phyloP scores from a whole-genome alignment of 2,329 filamentous ascomycete genomes.

The Trichoderma endophyticum region DNA sequence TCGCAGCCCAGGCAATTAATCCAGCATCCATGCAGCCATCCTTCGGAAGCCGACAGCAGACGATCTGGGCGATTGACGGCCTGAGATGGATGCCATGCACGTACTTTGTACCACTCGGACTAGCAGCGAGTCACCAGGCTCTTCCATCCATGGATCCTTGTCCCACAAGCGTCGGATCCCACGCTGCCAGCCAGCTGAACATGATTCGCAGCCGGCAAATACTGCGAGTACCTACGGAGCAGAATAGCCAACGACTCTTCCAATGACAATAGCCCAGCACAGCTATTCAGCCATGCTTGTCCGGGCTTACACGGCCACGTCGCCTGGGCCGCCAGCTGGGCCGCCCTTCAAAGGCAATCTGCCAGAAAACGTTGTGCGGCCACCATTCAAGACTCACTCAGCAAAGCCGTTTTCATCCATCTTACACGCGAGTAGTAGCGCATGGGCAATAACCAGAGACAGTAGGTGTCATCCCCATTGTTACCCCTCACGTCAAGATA shows the following conservation, averaged over 20 bases:
- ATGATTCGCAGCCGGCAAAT: neutral
- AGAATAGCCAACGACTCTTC: neutral
- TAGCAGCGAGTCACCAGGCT: neutral
- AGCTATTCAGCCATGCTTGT: neutral
- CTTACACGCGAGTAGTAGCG: neutral
- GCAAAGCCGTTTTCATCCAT: neutral
- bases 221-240: neutral
- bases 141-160: neutral
- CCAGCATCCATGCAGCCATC: neutral
- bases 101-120: neutral
- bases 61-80: neutral
- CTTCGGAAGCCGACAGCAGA: conserved; percentile 6
- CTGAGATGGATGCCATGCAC: neutral
- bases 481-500: conserved; percentile 13
- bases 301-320: neutral
- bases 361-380: neutral
- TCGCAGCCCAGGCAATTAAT: neutral
- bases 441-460: conserved; percentile 4
- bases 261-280: neutral
- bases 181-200: neutral
- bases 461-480: conserved; percentile 12
- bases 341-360: neutral
- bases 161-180: neutral
- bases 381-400: neutral
- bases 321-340: neutral